These are phyloP conservation scores for Lepidium campestre DNA, from an alignment of 441 rosid species.

Conservation along the genomic window DNA sequence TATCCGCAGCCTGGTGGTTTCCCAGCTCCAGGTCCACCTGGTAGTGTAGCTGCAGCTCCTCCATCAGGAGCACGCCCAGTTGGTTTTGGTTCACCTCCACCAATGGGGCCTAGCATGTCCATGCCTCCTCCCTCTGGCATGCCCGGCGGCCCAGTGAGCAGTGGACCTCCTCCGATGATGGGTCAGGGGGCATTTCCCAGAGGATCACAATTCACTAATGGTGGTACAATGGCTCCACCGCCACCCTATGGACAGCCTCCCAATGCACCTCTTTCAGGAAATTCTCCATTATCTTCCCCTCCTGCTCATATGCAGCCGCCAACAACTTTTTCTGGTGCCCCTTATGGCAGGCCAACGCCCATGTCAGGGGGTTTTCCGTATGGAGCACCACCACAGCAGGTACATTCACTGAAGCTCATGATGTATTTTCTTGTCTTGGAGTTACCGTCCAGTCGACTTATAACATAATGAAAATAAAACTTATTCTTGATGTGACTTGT, in stretches of 20 bases:
- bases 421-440: constrained; percentile 3
- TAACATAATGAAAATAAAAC: not conserved
- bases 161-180: constrained; percentile 52
- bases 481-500: not conserved
- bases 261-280: constrained; percentile 29
- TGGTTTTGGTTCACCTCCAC: constrained; percentile 37
- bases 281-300: constrained; percentile 30
- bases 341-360: constrained; percentile 38
- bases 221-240: constrained; percentile 35
- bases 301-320: constrained; percentile 29
- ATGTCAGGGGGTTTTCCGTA: constrained; percentile 35
- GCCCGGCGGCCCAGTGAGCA: constrained; percentile 42
- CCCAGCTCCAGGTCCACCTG: constrained; percentile 20
- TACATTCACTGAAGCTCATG: constrained; percentile 8
- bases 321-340: constrained; percentile 36
- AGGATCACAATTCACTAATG: constrained; percentile 43
- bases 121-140: constrained; percentile 38
- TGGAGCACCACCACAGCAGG: constrained; percentile 54
- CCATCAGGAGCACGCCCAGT: constrained; percentile 40
- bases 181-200: constrained; percentile 40
- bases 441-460: not conserved
- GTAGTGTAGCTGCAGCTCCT: constrained; percentile 23
- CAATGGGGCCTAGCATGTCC: constrained; percentile 29
- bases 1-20: constrained; percentile 29
- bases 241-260: constrained; percentile 55